Evolutionary conservation across 805 yeast genomes (phyloP).

Genomic region (Ogataea pignaliae): DNA sequence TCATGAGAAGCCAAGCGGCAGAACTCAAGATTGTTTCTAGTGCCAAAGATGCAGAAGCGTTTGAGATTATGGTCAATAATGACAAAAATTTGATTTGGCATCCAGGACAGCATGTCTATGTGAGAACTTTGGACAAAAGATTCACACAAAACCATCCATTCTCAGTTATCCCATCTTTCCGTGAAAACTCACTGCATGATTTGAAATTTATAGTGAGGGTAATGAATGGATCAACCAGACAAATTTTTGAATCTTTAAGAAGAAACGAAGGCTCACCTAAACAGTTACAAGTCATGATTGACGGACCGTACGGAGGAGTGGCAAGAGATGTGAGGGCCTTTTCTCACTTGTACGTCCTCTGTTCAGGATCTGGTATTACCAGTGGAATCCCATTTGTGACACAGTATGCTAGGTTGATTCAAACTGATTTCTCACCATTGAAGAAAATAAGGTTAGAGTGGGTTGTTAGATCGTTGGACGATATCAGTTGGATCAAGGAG

Average conservation of each 20-base stretch:
- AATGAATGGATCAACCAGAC: conserved; percentile 42
- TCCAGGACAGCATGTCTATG: conserved; percentile 53
- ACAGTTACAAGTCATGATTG: conserved; percentile 35
- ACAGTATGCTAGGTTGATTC: conserved; percentile 22
- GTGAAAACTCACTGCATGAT: conserved; percentile 18
- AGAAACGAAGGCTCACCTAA: conserved; percentile 24
- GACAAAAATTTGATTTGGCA: conserved; percentile 39
- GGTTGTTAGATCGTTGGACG: conserved; percentile 34
- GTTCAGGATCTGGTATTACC: conserved; percentile 52
- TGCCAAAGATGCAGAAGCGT: conserved; percentile 32
- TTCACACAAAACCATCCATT: conserved; percentile 55
- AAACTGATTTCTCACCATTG: conserved; percentile 15
- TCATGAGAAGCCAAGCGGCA: conserved; percentile 25
- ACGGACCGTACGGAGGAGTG: conserved; percentile 58
- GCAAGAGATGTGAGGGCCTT: conserved; percentile 41
- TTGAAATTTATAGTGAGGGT: conserved; percentile 44
- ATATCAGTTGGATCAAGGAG: conserved; percentile 36
- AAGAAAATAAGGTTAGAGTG: conserved; percentile 38
- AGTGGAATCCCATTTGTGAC: conserved; percentile 41
- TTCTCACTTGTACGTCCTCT: conserved; percentile 37
- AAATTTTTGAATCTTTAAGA: conserved; percentile 22
- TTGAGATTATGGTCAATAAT: conserved; percentile 32
- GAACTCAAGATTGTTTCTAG: conserved; percentile 27
- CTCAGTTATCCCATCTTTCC: conserved; percentile 38
- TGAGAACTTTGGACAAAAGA: conserved; percentile 41